Evolutionary conservation across 371 early-diverging fungal genomes (phyloP).

Genomic region (Mucor plumbeus): DNA sequence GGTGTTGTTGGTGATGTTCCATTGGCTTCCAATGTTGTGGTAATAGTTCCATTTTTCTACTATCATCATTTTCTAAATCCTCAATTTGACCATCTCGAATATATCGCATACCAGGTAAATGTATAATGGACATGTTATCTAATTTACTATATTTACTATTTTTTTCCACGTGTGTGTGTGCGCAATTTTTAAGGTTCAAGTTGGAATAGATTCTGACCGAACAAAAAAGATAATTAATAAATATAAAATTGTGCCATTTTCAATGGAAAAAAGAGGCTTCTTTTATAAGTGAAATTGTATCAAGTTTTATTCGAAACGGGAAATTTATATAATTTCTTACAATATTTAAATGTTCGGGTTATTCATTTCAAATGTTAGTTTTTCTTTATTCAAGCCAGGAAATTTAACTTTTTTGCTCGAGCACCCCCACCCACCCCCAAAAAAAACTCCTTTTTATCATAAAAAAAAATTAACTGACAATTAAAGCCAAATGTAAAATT

Average conservation of each 20-base stretch:
- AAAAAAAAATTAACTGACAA: constrained; percentile 10
- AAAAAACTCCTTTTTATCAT: constrained; percentile 5
- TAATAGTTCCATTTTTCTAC: constrained; percentile 7
- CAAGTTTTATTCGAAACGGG: constrained; percentile 37
- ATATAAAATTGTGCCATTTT: background rate
- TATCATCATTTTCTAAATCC: constrained; percentile 11
- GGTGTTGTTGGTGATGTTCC: background rate
- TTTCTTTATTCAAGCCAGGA: constrained; percentile 9
- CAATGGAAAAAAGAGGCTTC: constrained; percentile 1
- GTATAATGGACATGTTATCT: constrained; percentile 22
- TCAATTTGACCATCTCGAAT: constrained; percentile 28
- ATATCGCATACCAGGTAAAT: constrained; percentile 29
- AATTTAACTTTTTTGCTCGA: constrained; percentile 10
- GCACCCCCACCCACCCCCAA: constrained; percentile 1
- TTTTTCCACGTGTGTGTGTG: constrained; percentile 14
- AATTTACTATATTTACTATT: background rate
- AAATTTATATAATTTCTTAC: constrained; percentile 14
- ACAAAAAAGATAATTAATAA: constrained; percentile 1
- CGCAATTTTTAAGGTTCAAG: background rate
- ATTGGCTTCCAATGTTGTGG: constrained; percentile 25
- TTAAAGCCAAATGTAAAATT: constrained; percentile 7
- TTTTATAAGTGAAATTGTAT: constrained; percentile 16
- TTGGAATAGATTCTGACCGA: background rate
- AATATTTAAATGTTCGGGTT: constrained; percentile 26
- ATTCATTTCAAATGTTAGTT: constrained; percentile 2